Percentiles rank a stretch among this genome's conserved stretches.
phyloP scores from a whole-genome alignment of 176 grass and related monocot genomes.

The Oryza rufipogon region DNA sequence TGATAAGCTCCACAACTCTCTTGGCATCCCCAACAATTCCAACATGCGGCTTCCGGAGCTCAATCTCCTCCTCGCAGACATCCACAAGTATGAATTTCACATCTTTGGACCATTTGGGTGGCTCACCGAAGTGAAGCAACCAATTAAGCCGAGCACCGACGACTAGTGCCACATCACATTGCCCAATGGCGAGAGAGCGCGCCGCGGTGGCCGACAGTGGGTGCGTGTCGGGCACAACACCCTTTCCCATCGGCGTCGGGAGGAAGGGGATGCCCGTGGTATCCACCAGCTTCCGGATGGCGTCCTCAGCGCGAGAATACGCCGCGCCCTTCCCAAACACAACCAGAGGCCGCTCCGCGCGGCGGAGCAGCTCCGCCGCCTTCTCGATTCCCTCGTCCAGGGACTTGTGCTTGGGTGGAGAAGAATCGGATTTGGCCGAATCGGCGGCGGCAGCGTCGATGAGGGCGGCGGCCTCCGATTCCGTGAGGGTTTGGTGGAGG shows the following conservation, averaged over 20 bases:
- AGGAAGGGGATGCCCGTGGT: conserved; percentile 85
- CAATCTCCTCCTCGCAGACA: conserved; percentile 76
- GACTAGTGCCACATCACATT: conserved; percentile 80
- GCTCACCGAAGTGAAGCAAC: conserved; percentile 89
- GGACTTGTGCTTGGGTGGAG: conserved; percentile 38
- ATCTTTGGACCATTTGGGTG: conserved; percentile 87
- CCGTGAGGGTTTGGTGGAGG: conserved; percentile 79
- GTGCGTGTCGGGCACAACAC: conserved; percentile 75
- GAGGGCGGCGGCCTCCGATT: conserved; percentile 59
- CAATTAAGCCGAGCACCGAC: conserved; percentile 87
- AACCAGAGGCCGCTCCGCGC: conserved; percentile 70
- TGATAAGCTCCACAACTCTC: conserved; percentile 64
- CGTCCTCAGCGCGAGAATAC: conserved; percentile 65
- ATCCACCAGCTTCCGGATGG: conserved; percentile 76
- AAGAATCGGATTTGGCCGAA: conserved; percentile 31
- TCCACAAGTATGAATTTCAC: conserved; percentile 94
- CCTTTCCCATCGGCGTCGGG: conserved; percentile 95
- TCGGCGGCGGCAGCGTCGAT: conserved; percentile 35
- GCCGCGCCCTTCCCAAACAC: conserved; percentile 92
- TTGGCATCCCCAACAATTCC: conserved; percentile 81
- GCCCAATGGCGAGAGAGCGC: conserved; percentile 73
- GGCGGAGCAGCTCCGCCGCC: conserved; percentile 61
- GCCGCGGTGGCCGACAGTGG: conserved; percentile 82
- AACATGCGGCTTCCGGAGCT: conserved; percentile 76
- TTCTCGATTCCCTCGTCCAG: conserved; percentile 52